Evolutionary conservation across 2,329 filamentous ascomycete species (phyloP).

Genomic region (Ophiocordyceps polyrhachis-furcata): DNA sequence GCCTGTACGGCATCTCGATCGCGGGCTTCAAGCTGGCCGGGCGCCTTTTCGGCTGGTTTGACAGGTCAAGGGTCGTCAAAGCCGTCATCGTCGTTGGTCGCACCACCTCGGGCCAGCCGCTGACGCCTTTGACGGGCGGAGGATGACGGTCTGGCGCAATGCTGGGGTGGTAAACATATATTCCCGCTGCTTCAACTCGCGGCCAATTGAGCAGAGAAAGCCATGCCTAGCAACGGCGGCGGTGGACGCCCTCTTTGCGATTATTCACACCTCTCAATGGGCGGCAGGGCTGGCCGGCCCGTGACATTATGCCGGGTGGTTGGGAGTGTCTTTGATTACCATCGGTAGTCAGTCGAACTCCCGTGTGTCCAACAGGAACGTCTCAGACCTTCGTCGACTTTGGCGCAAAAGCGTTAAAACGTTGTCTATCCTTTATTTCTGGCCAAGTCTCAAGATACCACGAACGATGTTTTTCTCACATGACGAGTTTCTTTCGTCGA

Average conservation of each 20-base stretch:
- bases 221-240: neutral
- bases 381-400: neutral
- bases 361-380: neutral
- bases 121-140: neutral
- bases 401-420: neutral
- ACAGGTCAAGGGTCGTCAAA: conserved; percentile 13
- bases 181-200: neutral
- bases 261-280: neutral
- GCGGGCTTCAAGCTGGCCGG: conserved; percentile 18
- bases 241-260: neutral
- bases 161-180: neutral
- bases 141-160: neutral
- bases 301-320: neutral
- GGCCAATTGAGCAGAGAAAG: neutral
- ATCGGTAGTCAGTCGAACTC: neutral
- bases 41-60: conserved; percentile 20
- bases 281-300: neutral
- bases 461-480: neutral
- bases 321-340: neutral
- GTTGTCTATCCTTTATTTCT: neutral
- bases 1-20: conserved; percentile 17
- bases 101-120: conserved; percentile 4
- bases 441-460: neutral
- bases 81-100: conserved; percentile 16
- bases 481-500: neutral